A percentile compares a stretch with the other conserved stretches of the same genome.
phyloP scores from a whole-genome alignment of 2,329 filamentous ascomycete genomes.

The Colletotrichum sp. region DNA sequence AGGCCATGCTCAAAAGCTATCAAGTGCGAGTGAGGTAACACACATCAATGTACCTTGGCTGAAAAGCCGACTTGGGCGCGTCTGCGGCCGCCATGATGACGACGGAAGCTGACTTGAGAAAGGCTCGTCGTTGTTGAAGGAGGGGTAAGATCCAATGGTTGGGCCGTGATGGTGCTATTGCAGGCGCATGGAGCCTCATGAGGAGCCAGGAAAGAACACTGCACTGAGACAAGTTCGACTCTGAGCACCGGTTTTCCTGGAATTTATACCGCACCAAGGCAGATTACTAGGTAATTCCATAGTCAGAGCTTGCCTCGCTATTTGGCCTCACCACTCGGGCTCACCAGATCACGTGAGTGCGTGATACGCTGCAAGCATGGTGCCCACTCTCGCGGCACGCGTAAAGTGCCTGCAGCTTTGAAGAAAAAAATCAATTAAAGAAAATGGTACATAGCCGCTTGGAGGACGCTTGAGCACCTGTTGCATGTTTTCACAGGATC shows the following conservation, averaged over 20 bases:
- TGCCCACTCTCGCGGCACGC: neutral
- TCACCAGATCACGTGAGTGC: constrained; percentile 9
- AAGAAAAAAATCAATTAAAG: constrained; percentile 4
- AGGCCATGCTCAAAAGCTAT: constrained; percentile 10
- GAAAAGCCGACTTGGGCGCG: constrained; percentile 33
- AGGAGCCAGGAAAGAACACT: neutral
- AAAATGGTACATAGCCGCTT: neutral
- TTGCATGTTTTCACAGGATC: neutral
- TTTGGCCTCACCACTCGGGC: neutral
- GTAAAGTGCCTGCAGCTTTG: constrained; percentile 4
- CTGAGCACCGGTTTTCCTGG: neutral
- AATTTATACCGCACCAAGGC: neutral
- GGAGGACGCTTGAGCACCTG: neutral
- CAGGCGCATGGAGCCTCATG: neutral
- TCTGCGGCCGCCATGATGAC: constrained; percentile 5
- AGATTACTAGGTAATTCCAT: neutral
- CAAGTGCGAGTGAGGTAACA: constrained; percentile 25
- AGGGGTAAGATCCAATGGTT: neutral
- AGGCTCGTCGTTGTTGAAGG: neutral
- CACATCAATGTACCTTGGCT: constrained; percentile 68
- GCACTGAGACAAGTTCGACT: neutral
- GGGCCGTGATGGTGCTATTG: neutral
- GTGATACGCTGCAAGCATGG: constrained; percentile 1
- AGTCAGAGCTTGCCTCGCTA: neutral
- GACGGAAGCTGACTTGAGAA: neutral